These are phyloP conservation scores for Zygnema circumcarinatum DNA, from an alignment of 139 green algal genomes.

Conservation along the genomic window DNA sequence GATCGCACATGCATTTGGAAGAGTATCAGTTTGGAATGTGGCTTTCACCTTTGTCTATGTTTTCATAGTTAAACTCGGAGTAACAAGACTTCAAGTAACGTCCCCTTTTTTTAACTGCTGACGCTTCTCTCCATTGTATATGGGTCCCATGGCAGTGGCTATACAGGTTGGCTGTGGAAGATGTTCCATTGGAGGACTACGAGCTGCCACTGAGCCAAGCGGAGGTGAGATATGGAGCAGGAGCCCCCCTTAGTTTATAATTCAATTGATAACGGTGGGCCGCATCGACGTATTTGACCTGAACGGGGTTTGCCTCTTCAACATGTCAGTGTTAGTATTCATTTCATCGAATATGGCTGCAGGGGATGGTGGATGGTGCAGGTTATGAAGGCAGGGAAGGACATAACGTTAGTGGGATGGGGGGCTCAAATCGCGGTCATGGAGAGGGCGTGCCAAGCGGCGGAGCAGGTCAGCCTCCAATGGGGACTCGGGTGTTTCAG, in stretches of 20 bases:
- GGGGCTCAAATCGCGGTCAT: conserved; percentile 81
- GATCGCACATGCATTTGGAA: too few species aligned
- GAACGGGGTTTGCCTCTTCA: too few species aligned
- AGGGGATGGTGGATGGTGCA: too few species aligned
- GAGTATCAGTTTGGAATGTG: too few species aligned
- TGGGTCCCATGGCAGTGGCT: conserved; percentile 35
- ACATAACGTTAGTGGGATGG: conserved; percentile 94
- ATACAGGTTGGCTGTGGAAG: conserved; percentile 86
- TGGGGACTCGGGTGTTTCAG: too few species aligned
- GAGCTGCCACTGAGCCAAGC: conserved; percentile 78
- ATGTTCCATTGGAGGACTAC: conserved; percentile 80
- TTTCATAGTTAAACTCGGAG: too few species aligned
- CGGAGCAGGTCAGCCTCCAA: conserved; percentile 42
- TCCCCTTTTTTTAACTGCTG: too few species aligned
- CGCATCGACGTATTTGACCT: too few species aligned
- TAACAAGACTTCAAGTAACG: too few species aligned
- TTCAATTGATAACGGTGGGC: neutral
- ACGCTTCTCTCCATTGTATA: too few species aligned
- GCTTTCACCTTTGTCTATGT: too few species aligned
- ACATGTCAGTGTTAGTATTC: neutral
- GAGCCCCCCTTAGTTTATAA: neutral
- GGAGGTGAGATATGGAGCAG: conserved; percentile 32
- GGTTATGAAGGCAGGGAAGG: conserved; percentile 67
- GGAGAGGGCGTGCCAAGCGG: conserved; percentile 63
- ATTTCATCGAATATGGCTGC: neutral